phyloP scores from a whole-genome alignment of 129 eudicot genomes.

The Scalesia atractyloides region DNA sequence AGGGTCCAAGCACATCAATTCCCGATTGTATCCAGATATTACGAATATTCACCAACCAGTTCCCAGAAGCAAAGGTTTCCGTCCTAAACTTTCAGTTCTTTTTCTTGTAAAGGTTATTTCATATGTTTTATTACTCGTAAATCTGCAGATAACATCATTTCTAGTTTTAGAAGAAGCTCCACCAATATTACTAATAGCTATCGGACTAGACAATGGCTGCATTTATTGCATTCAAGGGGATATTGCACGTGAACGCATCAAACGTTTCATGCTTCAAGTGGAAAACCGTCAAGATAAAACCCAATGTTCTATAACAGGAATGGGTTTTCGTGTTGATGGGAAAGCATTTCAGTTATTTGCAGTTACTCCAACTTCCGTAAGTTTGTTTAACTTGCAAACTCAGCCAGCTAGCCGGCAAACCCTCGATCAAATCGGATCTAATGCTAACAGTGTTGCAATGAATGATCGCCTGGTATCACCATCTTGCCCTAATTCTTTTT shows the following conservation, averaged over 20 bases:
- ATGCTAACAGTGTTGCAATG: slow-evolving; percentile 73
- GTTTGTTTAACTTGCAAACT: slow-evolving; percentile 80
- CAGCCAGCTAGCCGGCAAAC: slow-evolving; percentile 80
- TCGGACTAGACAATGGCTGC: slow-evolving; percentile 89
- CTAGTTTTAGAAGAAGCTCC: slow-evolving; percentile 94
- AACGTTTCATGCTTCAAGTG: slow-evolving; percentile 88
- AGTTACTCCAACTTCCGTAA: slow-evolving; percentile 87
- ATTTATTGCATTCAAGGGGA: slow-evolving; percentile 98
- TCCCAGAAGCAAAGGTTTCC: slow-evolving; percentile 86
- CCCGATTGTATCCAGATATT: slow-evolving; percentile 91
- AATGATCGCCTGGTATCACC: slow-evolving; percentile 86
- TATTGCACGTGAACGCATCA: slow-evolving; percentile 90
- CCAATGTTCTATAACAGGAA: slow-evolving; percentile 68
- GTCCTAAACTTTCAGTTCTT: not conserved
- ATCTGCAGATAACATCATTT: slow-evolving; percentile 84
- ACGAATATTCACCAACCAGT: slow-evolving; percentile 88
- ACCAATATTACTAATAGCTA: slow-evolving; percentile 83
- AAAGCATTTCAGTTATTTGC: slow-evolving; percentile 80
- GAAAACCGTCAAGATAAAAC: slow-evolving; percentile 55
- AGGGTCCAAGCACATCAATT: slow-evolving; percentile 77
- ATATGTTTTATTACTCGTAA: slow-evolving; percentile 1
- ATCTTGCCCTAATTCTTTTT: slow-evolving; percentile 5
- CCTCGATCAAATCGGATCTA: slow-evolving; percentile 84
- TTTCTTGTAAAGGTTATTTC: not conserved
- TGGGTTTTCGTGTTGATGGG: slow-evolving; percentile 88